phyloP scores from a whole-genome alignment of 1,284 basidiomycete species.

The Ustilago tritici region DNA sequence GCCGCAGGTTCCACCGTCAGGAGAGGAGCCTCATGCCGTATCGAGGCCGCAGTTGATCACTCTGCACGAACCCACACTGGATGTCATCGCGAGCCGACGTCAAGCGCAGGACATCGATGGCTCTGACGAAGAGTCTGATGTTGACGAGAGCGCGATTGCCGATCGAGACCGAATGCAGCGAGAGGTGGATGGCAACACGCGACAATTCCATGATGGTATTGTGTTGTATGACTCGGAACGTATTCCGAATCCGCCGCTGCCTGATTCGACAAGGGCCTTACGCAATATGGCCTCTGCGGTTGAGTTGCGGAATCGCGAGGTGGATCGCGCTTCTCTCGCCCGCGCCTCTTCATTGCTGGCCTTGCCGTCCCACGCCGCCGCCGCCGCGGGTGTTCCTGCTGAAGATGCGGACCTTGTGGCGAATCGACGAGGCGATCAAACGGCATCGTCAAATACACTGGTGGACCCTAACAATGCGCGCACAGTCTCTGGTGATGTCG shows the following conservation, averaged over 20 bases:
- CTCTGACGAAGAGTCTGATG: slow-evolving; percentile 22
- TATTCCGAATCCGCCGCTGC: slow-evolving; percentile 28
- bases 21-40: slow-evolving; percentile 19
- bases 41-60: slow-evolving; percentile 46
- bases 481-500: slow-evolving; percentile 37
- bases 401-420: slow-evolving; percentile 5
- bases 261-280: slow-evolving; percentile 26
- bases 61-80: slow-evolving; percentile 45
- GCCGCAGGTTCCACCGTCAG: not conserved
- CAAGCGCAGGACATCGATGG: not conserved
- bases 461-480: slow-evolving; percentile 41
- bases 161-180: not conserved
- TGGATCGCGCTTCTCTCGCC: slow-evolving; percentile 21
- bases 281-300: slow-evolving; percentile 44
- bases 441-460: slow-evolving; percentile 49
- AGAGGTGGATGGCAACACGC: slow-evolving; percentile 29
- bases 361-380: slow-evolving; percentile 24
- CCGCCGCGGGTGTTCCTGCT: not conserved
- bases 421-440: slow-evolving; percentile 37
- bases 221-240: slow-evolving; percentile 51
- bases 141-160: slow-evolving; percentile 13
- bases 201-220: slow-evolving; percentile 47
- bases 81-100: slow-evolving; percentile 15
- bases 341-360: slow-evolving; percentile 38
- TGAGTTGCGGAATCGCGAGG: slow-evolving; percentile 33